Base-by-base conservation (phyloP, 139 green algal genomes). In the Picochlorum costavermella region DNA sequence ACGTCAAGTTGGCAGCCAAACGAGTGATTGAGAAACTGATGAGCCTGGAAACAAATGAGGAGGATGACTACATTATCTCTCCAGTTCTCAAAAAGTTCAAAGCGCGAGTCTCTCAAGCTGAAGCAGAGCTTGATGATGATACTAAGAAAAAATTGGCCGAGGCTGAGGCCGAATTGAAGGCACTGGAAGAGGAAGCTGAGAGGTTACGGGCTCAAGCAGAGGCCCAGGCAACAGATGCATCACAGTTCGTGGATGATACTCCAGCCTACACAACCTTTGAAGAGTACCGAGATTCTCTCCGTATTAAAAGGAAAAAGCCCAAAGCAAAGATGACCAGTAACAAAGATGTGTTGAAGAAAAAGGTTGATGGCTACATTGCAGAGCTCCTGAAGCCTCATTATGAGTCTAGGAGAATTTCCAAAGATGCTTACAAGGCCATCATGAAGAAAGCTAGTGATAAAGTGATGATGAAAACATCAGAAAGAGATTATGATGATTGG, bases 401-500 rank as follows among this genome's bases (percentile, higher is more conserved):
- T 61, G 43, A 58, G 25, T n/a, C 50, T 3, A 71, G 74, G 50
- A 6, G 31, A 16, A 67, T 86, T 25, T 62, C 61, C 45, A 79
- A 71, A 45, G 80, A 87, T 36, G 53, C 73, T 16, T 84, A 62
- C 72, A 87, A 86, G 59, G 71, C 64, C 57, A 59, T 71, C 17
- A 49, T 67, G 33, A 56, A 71, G 5, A 81, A 75, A 46, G 65
- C 68, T 29, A 20, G 43, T 12, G 25, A 37, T 6, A 66, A 66
- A 66, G 33, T 66, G 13, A 56, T 53, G 14, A n/a, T 14, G 8
- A 66, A 53, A 28, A 30, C 31, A 17, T n/a, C 30, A 9, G 43
- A 20, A 0, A 28, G 30, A 23, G 30, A 23, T 28, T 50, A 50
- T 20, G 8, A 13, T 0, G 30, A 33, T 43, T 30, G 66, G 17